Percentiles rank a stretch among this genome's conserved stretches.
These are phyloP conservation scores for Talaromyces rugulosus DNA, from an alignment of 2,329 filamentous ascomycete species.

Conservation along the genomic window DNA sequence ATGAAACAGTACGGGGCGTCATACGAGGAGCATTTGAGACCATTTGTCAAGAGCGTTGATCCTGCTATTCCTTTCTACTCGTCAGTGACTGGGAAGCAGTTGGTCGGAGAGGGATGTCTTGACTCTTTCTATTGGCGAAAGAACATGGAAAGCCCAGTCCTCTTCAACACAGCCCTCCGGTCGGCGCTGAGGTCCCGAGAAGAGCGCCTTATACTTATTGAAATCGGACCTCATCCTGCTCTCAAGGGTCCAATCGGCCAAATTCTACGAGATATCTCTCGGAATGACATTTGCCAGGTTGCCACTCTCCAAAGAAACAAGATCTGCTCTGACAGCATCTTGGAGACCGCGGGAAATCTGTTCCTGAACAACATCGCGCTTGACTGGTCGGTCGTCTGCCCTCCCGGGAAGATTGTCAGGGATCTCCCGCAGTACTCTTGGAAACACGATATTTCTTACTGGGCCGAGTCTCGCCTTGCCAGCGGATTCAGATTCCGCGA, in stretches of 20 bases:
- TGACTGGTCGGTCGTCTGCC: not conserved
- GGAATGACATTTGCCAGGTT: conserved; percentile 17
- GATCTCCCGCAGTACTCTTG: conserved; percentile 11
- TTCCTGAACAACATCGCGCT: not conserved
- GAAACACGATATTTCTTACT: conserved; percentile 1
- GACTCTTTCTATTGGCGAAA: conserved; percentile 27
- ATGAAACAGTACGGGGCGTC: conserved; percentile 29
- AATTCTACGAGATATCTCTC: conserved; percentile 2
- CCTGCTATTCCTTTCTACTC: conserved; percentile 9
- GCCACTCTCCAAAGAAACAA: conserved; percentile 30
- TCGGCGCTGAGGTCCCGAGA: conserved; percentile 6
- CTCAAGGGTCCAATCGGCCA: conserved; percentile 22
- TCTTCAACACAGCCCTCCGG: conserved; percentile 25
- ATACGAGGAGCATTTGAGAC: conserved; percentile 19
- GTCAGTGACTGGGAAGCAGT: conserved; percentile 17
- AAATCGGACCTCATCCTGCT: conserved; percentile 30
- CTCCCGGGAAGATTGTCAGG: not conserved
- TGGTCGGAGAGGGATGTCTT: conserved; percentile 1
- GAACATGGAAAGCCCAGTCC: conserved; percentile 31
- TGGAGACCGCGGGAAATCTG: not conserved
- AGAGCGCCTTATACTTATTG: conserved; percentile 14
- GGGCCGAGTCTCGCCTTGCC: conserved; percentile 3
- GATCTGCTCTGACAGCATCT: conserved; percentile 5
- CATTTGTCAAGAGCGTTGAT: not conserved
- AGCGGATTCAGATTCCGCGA: not conserved